Evolutionary conservation across 106 monocot species (phyloP), one percentile per base, ranked within the genome.

Genomic region (Dendrobium huoshanense): DNA sequence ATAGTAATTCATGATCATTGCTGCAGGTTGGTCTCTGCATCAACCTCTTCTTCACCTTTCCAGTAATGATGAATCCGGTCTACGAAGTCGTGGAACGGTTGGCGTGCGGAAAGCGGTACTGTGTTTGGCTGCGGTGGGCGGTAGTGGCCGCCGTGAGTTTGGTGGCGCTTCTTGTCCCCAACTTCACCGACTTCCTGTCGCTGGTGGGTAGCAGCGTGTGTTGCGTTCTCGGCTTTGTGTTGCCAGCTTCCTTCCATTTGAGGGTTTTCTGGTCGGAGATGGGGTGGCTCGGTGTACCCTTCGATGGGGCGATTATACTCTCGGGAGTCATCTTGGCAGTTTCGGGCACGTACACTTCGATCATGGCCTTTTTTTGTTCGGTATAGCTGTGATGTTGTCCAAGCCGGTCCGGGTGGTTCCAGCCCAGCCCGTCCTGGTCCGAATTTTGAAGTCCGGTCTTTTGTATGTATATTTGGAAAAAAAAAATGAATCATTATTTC

Each of bases 21-120:
- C 37, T 91, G 9, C 88, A 91, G 84, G 13, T 91, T 44, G 88
- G 91, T 9, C 88, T 91, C 64, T 91, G 91, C 84, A 77, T 91
- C 73, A 91, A 91, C 76, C 84, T 91, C 55, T 88, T 91, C 86
- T 91, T 91, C 80, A 91, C 91, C 47, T 81, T 90, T 54, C 90
- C 90, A 4, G 81, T 90, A 49, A 90, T 90, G 90, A 90, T 90
- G 90, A 82, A 90, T 49, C 90, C 90, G 4, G 90, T 90, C 19
- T 85, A 59, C 81, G 90, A 90, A 84, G 90, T 90, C 2, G 85
- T 73, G 24, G 90, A 90, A 85, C 75, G 90, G 24, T 83, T 81
- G 87, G 33, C 82, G 37, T 90, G 65, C 73, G 85, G 78, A 19
- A 87, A 90, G 77, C 72, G 55, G 4, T 90, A 81, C 85, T 83